phyloP scores from a whole-genome alignment of 192 early-diverging fungal genomes.

The Phycomyces blakesleeanus region DNA sequence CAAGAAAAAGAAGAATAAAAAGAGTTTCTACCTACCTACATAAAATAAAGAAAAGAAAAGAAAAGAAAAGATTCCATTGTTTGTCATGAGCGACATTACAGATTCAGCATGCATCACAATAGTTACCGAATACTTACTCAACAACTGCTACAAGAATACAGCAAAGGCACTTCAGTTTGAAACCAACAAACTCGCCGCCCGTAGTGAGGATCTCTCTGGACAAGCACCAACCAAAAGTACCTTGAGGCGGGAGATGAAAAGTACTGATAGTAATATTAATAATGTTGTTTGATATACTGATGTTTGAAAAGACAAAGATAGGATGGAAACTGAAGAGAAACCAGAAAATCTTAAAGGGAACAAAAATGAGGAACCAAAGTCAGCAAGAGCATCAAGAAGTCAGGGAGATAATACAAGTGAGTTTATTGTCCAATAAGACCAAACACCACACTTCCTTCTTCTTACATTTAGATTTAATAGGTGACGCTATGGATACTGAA shows the following conservation, averaged over 20 bases:
- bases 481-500: not conserved
- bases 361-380: too few relatives aligned
- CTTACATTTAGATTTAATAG: too few relatives aligned
- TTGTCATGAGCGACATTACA: not conserved
- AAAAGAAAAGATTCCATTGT: not conserved
- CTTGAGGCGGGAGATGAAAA: not conserved
- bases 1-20: too few relatives aligned
- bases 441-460: too few relatives aligned
- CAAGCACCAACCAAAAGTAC: not conserved
- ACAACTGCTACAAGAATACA: conserved; percentile 17
- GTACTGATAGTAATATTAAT: too few relatives aligned
- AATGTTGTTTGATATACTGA: too few relatives aligned
- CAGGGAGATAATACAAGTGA: too few relatives aligned
- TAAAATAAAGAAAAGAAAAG: too few relatives aligned
- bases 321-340: not conserved
- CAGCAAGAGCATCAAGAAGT: too few relatives aligned
- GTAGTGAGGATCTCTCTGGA: not conserved
- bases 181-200: not conserved
- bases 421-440: too few relatives aligned
- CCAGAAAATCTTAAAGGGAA: too few relatives aligned
- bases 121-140: conserved; percentile 16
- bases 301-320: not conserved
- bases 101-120: not conserved
- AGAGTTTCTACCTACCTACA: too few relatives aligned
- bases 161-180: conserved; percentile 11